phyloP scores from a whole-genome alignment of 805 yeast genomes.

The Spathaspora hagerdaliae region DNA sequence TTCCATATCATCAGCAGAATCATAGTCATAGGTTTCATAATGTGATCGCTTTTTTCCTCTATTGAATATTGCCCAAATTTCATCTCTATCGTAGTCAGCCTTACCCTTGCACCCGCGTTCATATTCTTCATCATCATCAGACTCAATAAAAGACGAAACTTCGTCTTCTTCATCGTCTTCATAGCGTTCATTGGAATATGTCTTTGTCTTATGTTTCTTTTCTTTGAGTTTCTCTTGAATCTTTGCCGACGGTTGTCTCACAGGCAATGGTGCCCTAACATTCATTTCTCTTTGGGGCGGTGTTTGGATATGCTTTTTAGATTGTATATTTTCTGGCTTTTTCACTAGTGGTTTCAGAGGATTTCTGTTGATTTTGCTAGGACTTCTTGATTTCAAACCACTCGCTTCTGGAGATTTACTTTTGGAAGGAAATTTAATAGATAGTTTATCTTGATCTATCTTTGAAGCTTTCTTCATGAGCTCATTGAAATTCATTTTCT shows the following conservation, averaged over 20 bases:
- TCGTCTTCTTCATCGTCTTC: conserved; percentile 37
- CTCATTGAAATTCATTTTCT: conserved; percentile 59
- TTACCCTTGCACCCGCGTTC: conserved; percentile 11
- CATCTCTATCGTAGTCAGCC: conserved; percentile 70
- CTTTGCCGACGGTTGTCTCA: conserved; percentile 57
- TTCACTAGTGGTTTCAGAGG: not conserved
- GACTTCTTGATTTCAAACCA: not conserved
- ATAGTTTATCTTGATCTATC: conserved; percentile 46
- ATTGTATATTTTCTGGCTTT: not conserved
- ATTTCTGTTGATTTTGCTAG: not conserved
- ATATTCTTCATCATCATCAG: conserved; percentile 42
- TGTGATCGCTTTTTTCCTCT: conserved; percentile 52
- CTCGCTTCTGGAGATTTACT: conserved; percentile 28
- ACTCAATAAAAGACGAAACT: conserved; percentile 55
- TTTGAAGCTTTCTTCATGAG: conserved; percentile 65
- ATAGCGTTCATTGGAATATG: conserved; percentile 6
- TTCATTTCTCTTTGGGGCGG: conserved; percentile 1
- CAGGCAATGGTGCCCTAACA: conserved; percentile 26
- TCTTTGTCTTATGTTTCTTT: conserved; percentile 7
- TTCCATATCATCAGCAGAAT: conserved; percentile 75
- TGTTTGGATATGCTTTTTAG: not conserved
- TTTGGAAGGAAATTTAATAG: conserved; percentile 38
- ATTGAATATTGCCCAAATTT: conserved; percentile 84
- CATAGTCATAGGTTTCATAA: conserved; percentile 40
- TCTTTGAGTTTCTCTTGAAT: conserved; percentile 44